Evolutionary conservation across 2,329 filamentous ascomycete genomes (phyloP).

Genomic region (Penicillium aurantiogriseum): DNA sequence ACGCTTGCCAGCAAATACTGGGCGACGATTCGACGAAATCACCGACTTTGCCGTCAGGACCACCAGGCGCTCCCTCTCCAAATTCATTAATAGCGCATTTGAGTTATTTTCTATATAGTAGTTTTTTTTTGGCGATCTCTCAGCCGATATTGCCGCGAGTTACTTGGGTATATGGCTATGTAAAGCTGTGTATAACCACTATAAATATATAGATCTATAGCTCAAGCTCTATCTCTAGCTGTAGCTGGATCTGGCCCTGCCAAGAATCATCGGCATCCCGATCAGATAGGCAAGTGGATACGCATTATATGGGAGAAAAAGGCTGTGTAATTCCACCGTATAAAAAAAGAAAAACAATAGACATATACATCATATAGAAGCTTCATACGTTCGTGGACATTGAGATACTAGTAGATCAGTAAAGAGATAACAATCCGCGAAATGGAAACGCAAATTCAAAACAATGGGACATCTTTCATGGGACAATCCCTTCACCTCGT

Average conservation of each 20-base stretch:
- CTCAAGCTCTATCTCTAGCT: neutral
- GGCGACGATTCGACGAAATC: conserved; percentile 25
- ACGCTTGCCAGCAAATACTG: conserved; percentile 8
- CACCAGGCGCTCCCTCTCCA: neutral
- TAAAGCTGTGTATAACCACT: neutral
- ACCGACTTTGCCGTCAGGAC: conserved; percentile 12
- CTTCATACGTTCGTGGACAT: conserved; percentile 34
- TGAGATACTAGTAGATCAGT: conserved; percentile 20
- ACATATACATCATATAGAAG: conserved; percentile 39
- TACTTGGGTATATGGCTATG: neutral
- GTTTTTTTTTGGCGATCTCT: neutral
- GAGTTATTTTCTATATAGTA: neutral
- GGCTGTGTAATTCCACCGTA: neutral
- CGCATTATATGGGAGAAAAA: neutral
- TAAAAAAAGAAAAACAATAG: conserved; percentile 16
- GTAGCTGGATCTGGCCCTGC: neutral
- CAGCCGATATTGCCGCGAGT: neutral
- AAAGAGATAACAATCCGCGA: conserved; percentile 19
- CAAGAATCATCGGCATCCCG: conserved; percentile 16
- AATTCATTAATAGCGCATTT: neutral
- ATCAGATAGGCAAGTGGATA: conserved; percentile 8
- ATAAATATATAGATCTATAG: neutral
- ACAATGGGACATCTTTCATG: neutral
- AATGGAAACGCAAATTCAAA: conserved; percentile 14
- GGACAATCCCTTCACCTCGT: conserved; percentile 12